Base-by-base conservation (phyloP, 2,329 filamentous ascomycete genomes). In the Colletotrichum sp. region DNA sequence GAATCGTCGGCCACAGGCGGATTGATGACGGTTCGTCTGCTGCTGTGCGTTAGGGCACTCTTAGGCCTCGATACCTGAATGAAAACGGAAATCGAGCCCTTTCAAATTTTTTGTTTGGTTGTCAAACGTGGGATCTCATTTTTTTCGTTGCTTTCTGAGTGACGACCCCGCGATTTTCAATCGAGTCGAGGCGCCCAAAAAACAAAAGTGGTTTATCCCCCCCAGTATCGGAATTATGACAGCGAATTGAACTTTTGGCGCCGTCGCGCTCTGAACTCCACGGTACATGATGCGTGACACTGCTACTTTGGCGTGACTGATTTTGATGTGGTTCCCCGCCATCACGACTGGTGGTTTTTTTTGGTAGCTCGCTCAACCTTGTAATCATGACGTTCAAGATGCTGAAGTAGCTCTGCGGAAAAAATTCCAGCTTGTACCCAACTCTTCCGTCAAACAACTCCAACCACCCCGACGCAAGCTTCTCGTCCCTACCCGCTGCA, bases 1-100 rank as follows among this genome's bases (percentile, higher is more conserved):
- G 71, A 71, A 39, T 75, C 74, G 74, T 60, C 74, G 71, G 74
- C 63, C 74, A 71, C 78, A 79, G 78, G 77, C 80, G 78, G 79
- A 76, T 80, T 79, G 81, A 81, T 84, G 85, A 85, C 84, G 84
- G 85, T 85, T 75, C 68, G 68, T 70, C 32, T 71, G 62, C 63
- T 76, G 86, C 85, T 84, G 87, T 88, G 68, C 85, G 85, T 83
- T 83, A 83, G 80, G 85, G 83, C 84, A 75, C 75, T 71, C 30
- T 75, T 75, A 77, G 77, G 76, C 64, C 67, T 78, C 72, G 76
- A 77, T 76, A 76, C 71, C 76, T 75, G 69, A 78, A 78, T 78
- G 77, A 78, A 77, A 75, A 78, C 77, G 77, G 77, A 77, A 76
- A 76, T 76, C 75, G 72, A 76, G 75, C 75, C 72, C 66, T 75